A percentile compares a stretch with the other conserved stretches of the same genome.
phyloP scores from a whole-genome alignment of 2,329 filamentous ascomycete species.

The Hypoxylon sp. region DNA sequence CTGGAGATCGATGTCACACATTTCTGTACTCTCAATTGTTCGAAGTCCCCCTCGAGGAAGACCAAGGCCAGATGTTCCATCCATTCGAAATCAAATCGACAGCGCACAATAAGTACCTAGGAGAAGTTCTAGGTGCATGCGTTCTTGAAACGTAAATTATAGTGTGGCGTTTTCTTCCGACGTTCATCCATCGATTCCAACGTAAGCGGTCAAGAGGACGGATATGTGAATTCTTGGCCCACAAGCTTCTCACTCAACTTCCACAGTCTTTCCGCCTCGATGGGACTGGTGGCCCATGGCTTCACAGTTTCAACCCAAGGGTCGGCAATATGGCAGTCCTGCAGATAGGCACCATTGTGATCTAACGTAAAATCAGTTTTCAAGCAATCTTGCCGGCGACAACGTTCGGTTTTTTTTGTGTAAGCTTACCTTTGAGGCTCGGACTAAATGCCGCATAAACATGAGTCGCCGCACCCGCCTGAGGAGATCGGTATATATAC shows the following conservation, averaged over 20 bases:
- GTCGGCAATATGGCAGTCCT: conserved; percentile 51
- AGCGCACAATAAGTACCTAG: neutral
- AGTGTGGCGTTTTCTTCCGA: too few species aligned
- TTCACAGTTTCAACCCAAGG: conserved; percentile 48
- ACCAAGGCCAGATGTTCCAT: neutral
- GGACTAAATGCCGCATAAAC: conserved; percentile 56
- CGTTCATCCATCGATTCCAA: neutral
- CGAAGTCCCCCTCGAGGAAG: neutral
- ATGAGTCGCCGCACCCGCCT: conserved; percentile 53
- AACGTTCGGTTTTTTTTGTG: neutral
- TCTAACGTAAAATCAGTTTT: conserved; percentile 21
- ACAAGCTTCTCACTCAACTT: conserved; percentile 55
- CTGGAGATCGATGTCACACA: neutral
- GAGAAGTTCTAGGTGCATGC: too few species aligned
- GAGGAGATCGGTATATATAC: neutral
- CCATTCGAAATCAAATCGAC: neutral
- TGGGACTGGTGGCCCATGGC: conserved; percentile 49
- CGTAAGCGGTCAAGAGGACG: neutral
- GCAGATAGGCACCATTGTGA: conserved; percentile 52
- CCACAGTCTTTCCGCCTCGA: conserved; percentile 56
- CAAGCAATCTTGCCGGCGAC: neutral
- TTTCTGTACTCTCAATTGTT: neutral
- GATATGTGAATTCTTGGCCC: conserved; percentile 52
- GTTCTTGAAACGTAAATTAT: too few species aligned
- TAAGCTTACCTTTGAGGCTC: conserved; percentile 27